Conservation (phyloP, 2,329 filamentous ascomycete genomes). For the Colletotrichum lini region DNA sequence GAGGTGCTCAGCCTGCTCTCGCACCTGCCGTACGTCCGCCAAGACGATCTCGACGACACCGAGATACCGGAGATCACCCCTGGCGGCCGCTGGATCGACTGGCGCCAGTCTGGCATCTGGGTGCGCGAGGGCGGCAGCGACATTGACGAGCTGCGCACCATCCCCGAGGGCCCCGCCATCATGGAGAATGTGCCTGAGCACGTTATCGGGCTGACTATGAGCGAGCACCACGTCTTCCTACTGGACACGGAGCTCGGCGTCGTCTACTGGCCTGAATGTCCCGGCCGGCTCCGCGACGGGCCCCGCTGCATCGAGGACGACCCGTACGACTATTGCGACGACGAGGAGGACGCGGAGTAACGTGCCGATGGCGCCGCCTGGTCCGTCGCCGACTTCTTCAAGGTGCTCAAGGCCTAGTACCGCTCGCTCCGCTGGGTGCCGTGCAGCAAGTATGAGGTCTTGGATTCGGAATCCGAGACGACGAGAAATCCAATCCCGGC, state of each 20-base stretch:
- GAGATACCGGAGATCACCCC: slow-evolving; percentile 29
- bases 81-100: slow-evolving; percentile 21
- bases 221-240: slow-evolving; percentile 43
- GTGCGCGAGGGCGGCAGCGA: slow-evolving; percentile 34
- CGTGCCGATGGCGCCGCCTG: slow-evolving; percentile 45
- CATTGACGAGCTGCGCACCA: slow-evolving; percentile 12
- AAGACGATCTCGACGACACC: slow-evolving; percentile 13
- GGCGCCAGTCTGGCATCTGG: slow-evolving; percentile 11
- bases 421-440: slow-evolving; percentile 44
- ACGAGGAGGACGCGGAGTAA: slow-evolving; percentile 47
- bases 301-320: slow-evolving; percentile 38
- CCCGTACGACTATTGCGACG: slow-evolving; percentile 45
- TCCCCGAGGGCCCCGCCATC: slow-evolving; percentile 39
- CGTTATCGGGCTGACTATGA: slow-evolving; percentile 32
- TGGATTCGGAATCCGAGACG: slow-evolving; percentile 40
- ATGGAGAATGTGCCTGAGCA: slow-evolving; percentile 30
- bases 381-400: slow-evolving; percentile 46
- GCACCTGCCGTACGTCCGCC: slow-evolving; percentile 48
- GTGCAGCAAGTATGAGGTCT: slow-evolving; percentile 43
- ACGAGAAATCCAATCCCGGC: slow-evolving; percentile 24
- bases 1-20: slow-evolving; percentile 47
- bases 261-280: slow-evolving; percentile 47
- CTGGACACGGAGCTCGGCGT: slow-evolving; percentile 49
- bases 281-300: slow-evolving; percentile 28
- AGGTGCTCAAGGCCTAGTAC: slow-evolving; percentile 47